These are phyloP conservation scores for Helicostylum pulchrum DNA, from an alignment of 192 early-diverging fungal genomes.

Conservation along the genomic window DNA sequence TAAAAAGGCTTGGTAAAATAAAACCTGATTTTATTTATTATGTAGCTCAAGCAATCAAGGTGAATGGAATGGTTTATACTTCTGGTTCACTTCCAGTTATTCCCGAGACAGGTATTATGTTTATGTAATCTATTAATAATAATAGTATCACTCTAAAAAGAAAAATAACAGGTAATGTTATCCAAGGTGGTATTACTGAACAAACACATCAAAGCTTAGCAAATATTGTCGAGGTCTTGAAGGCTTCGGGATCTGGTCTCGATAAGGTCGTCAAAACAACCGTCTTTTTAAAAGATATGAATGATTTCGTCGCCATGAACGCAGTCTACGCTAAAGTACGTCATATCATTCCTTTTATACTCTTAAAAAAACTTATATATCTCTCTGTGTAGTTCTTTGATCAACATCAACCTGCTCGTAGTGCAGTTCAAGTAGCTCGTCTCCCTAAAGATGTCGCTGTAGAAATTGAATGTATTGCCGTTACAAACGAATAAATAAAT, in stretches of 20 bases:
- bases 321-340: constrained; percentile 73
- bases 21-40: neutral
- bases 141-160: too few species aligned
- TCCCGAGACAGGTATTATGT: constrained; percentile 61
- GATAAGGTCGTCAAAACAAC: constrained; percentile 93
- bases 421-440: constrained; percentile 85
- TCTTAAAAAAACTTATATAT: neutral
- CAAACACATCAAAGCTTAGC: constrained; percentile 61
- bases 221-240: constrained; percentile 83
- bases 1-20: neutral
- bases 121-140: neutral
- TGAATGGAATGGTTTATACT: constrained; percentile 80
- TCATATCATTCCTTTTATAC: neutral
- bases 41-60: constrained; percentile 69
- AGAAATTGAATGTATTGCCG: constrained; percentile 90
- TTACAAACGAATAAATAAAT: constrained; percentile 48
- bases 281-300: constrained; percentile 89
- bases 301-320: constrained; percentile 90
- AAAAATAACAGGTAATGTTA: constrained; percentile 19
- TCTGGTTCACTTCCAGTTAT: constrained; percentile 76
- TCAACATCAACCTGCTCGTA: constrained; percentile 64
- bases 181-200: constrained; percentile 27
- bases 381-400: constrained; percentile 51
- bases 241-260: constrained; percentile 75
- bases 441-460: constrained; percentile 89